A percentile compares a stretch with the other conserved stretches of the same genome.
Evolutionary conservation across 805 yeast species (phyloP).

Genomic region (Candida tallmaniae): DNA sequence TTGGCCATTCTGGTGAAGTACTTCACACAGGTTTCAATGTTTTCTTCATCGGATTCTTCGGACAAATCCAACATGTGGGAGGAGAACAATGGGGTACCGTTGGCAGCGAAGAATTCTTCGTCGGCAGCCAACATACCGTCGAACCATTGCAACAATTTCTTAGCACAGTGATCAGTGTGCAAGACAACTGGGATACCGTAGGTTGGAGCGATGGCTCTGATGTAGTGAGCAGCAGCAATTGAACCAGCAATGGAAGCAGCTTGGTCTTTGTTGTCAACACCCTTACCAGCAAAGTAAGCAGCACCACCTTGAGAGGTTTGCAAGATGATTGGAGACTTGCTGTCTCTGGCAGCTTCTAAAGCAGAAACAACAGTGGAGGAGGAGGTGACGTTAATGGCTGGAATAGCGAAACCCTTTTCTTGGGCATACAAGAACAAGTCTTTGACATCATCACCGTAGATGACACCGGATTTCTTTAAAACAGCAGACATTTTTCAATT

Average conservation of each 20-base stretch:
- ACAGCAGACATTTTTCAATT: constrained; percentile 53
- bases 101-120: constrained; percentile 79
- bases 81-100: constrained; percentile 95
- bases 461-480: constrained; percentile 90
- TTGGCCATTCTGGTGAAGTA: constrained; percentile 93
- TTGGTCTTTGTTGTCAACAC: constrained; percentile 91
- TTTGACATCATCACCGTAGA: constrained; percentile 96
- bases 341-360: constrained; percentile 47
- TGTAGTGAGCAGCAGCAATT: constrained; percentile 96
- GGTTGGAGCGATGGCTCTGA: constrained; percentile 92
- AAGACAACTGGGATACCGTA: constrained; percentile 96
- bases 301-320: constrained; percentile 99
- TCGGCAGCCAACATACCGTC: constrained; percentile 98
- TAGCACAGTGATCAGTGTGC: constrained; percentile 99
- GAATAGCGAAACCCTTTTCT: constrained; percentile 90
- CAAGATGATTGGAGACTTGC: constrained; percentile 84
- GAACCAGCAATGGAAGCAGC: constrained; percentile 92
- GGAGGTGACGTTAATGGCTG: constrained; percentile 97
- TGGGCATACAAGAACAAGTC: constrained; percentile 88
- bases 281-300: constrained; percentile 99
- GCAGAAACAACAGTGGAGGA: constrained; percentile 79
- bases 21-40: constrained; percentile 89
- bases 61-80: constrained; percentile 98
- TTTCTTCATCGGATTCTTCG: constrained; percentile 94
- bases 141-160: constrained; percentile 96